These are phyloP conservation scores for Babesia ovis DNA, from an alignment of 169 alveolate species.

Conservation along the genomic window DNA sequence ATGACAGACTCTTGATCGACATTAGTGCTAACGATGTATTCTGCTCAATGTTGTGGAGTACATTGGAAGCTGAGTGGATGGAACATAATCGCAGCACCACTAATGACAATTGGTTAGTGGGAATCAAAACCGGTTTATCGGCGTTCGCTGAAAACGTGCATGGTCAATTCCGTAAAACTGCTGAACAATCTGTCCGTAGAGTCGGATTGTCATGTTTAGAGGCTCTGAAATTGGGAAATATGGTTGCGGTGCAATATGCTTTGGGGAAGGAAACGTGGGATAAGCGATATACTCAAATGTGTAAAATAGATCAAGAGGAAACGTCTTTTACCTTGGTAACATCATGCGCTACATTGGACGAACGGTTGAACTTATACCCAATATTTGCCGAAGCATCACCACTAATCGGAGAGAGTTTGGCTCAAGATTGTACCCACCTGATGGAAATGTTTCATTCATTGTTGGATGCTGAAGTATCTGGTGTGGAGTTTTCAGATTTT, in stretches of 20 bases:
- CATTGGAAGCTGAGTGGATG: background rate
- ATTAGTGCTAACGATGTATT: background rate
- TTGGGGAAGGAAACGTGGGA: conserved; percentile 34
- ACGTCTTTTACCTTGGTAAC: conserved; percentile 1
- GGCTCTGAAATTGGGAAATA: conserved; percentile 12
- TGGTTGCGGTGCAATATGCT: conserved; percentile 1
- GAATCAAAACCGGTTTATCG: background rate
- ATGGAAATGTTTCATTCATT: conserved; percentile 17
- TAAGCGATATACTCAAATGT: background rate
- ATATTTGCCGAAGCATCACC: conserved; percentile 19
- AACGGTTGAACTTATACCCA: conserved; percentile 10
- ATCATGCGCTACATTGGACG: conserved; percentile 13
- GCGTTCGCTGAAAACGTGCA: background rate
- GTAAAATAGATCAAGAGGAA: background rate
- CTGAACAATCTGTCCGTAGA: background rate
- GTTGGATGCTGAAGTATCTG: conserved; percentile 28
- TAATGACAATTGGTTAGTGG: background rate
- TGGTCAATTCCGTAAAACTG: background rate
- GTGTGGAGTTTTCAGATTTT: background rate
- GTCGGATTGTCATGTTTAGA: conserved; percentile 28
- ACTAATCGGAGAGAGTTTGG: background rate
- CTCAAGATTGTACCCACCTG: conserved; percentile 21
- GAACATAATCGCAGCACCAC: background rate
- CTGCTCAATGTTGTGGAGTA: background rate
- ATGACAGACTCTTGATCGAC: conserved; percentile 7